phyloP scores from a whole-genome alignment of 2,329 filamentous ascomycete genomes.

The Cercospora citrullina region DNA sequence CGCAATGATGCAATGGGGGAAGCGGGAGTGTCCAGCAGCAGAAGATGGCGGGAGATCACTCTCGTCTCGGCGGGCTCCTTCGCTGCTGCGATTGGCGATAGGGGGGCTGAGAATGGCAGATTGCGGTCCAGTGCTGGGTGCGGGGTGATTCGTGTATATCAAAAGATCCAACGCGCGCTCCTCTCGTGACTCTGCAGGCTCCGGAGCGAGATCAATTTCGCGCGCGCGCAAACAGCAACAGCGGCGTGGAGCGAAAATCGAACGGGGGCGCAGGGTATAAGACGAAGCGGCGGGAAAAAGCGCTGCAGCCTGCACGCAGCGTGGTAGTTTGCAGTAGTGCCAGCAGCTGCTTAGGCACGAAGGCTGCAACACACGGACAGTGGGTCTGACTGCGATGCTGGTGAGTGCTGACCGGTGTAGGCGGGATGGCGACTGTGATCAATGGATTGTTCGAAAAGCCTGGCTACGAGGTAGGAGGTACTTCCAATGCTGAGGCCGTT shows the following conservation, averaged over 20 bases:
- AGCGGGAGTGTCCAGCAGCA: slow-evolving; percentile 1
- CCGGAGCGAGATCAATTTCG: not conserved
- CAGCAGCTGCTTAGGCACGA: slow-evolving; percentile 12
- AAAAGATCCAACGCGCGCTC: slow-evolving; percentile 4
- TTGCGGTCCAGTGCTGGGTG: not conserved
- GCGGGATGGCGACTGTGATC: too few relatives aligned
- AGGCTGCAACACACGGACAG: slow-evolving; percentile 6
- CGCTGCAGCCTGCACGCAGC: slow-evolving; percentile 6
- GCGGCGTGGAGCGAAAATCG: slow-evolving; percentile 5
- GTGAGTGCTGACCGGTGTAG: not conserved
- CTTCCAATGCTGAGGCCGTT: not conserved
- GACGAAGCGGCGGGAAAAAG: slow-evolving; percentile 5
- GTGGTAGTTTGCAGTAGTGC: slow-evolving; percentile 7
- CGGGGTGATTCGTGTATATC: slow-evolving; percentile 7
- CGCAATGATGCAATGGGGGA: slow-evolving; percentile 10
- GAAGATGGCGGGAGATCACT: slow-evolving; percentile 18
- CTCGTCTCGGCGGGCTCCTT: slow-evolving; percentile 4
- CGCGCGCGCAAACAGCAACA: slow-evolving; percentile 1
- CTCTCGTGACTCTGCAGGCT: slow-evolving; percentile 7
- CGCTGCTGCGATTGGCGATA: not conserved
- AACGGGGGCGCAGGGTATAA: not conserved
- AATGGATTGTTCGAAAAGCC: not conserved
- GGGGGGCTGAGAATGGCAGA: not conserved
- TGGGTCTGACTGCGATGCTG: not conserved
- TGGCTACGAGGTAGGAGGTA: too few relatives aligned